These are phyloP conservation scores for Arthroderma sp. DNA, from an alignment of 2,329 filamentous ascomycete genomes.

Conservation along the genomic window DNA sequence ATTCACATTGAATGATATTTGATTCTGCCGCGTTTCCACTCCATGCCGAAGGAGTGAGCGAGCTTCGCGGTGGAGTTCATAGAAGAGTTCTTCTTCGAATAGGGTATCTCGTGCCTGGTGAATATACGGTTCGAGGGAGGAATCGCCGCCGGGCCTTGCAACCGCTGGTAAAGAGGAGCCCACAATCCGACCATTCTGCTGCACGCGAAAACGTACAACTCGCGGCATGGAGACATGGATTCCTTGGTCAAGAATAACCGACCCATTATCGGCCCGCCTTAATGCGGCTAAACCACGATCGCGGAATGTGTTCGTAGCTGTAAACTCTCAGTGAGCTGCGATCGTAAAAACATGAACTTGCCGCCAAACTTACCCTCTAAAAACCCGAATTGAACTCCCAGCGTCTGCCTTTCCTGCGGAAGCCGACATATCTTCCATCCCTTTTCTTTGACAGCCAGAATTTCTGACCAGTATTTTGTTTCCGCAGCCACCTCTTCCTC, in stretches of 20 bases:
- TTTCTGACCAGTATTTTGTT: conserved; percentile 76
- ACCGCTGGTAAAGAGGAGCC: conserved; percentile 36
- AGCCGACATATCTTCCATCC: conserved; percentile 78
- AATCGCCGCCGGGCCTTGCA: conserved; percentile 11
- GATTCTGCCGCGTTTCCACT: conserved; percentile 49
- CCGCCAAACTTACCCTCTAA: conserved; percentile 46
- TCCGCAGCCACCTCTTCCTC: conserved; percentile 67
- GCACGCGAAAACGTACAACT: conserved; percentile 55
- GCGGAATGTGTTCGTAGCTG: conserved; percentile 44
- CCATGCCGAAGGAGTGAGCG: conserved; percentile 58
- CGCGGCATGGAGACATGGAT: conserved; percentile 37
- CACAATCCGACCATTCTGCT: conserved; percentile 42
- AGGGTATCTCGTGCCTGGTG: conserved; percentile 37
- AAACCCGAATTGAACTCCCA: conserved; percentile 84
- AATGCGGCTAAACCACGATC: conserved; percentile 70
- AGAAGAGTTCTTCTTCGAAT: conserved; percentile 63
- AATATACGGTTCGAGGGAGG: conserved; percentile 24
- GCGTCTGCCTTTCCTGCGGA: conserved; percentile 55
- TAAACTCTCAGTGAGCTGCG: background rate
- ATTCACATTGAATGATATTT: conserved; percentile 44
- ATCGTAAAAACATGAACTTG: conserved; percentile 18
- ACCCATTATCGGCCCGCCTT: conserved; percentile 59
- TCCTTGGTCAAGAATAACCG: conserved; percentile 58
- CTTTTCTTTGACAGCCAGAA: conserved; percentile 64
- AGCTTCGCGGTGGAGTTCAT: conserved; percentile 74